These are phyloP conservation scores for Colletotrichum viniferum DNA, from an alignment of 2,329 filamentous ascomycete genomes.

Conservation along the genomic window DNA sequence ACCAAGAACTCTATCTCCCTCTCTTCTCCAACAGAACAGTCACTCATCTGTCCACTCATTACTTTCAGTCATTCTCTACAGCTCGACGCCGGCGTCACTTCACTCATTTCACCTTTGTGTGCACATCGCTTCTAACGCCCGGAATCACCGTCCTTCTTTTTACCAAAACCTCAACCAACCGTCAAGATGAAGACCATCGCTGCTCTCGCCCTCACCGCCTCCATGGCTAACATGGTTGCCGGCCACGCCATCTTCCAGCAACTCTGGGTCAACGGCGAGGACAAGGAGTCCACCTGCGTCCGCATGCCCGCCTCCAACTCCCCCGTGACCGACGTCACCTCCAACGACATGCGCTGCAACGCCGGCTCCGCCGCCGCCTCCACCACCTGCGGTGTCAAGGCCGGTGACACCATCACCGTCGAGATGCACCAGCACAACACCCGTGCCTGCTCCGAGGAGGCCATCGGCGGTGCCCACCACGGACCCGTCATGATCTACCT, in stretches of 20 bases:
- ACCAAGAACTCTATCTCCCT: background rate
- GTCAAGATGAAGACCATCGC: constrained; percentile 19
- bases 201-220: constrained; percentile 13
- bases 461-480: constrained; percentile 57
- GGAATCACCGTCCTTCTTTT: constrained; percentile 12
- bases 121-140: constrained; percentile 10
- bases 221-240: constrained; percentile 22
- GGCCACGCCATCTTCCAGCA: constrained; percentile 57
- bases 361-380: constrained; percentile 36
- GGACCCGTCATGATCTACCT: constrained; percentile 55
- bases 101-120: constrained; percentile 19
- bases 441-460: constrained; percentile 49
- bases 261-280: constrained; percentile 46
- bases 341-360: constrained; percentile 48
- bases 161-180: background rate
- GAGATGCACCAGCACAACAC: constrained; percentile 51
- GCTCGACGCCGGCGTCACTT: constrained; percentile 20
- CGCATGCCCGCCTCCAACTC: constrained; percentile 37
- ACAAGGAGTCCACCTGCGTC: constrained; percentile 15
- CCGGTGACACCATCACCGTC: constrained; percentile 43
- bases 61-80: constrained; percentile 18
- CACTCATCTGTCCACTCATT: constrained; percentile 21
- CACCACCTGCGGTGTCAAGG: constrained; percentile 28
- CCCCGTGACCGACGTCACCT: constrained; percentile 43
- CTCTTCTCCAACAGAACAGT: constrained; percentile 14